Evolutionary conservation across 2,329 filamentous ascomycete genomes (phyloP).

Genomic region (Trematosphaeria pertusa): DNA sequence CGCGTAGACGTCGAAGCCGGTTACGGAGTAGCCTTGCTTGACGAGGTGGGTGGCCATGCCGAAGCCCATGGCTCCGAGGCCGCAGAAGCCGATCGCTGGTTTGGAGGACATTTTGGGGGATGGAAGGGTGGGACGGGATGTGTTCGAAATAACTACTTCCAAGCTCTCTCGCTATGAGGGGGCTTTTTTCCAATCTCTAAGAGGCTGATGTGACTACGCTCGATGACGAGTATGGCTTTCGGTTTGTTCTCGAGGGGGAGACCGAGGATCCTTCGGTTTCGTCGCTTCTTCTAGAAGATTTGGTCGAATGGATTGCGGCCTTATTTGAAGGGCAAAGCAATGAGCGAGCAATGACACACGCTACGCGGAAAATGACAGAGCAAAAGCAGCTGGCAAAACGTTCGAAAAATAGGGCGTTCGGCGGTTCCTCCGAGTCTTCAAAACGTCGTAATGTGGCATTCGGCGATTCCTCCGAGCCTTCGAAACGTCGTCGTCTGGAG

Average conservation of each 20-base stretch:
- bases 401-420: background rate
- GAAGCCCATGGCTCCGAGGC: conserved; percentile 82
- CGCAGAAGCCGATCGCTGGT: conserved; percentile 69
- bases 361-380: too few species aligned
- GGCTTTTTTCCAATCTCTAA: background rate
- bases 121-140: background rate
- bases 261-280: background rate
- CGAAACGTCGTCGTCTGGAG: background rate
- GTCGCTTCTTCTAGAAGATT: too few species aligned
- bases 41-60: conserved; percentile 80
- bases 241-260: too few species aligned
- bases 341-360: too few species aligned
- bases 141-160: too few species aligned
- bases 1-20: conserved; percentile 74
- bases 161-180: too few species aligned
- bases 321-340: too few species aligned
- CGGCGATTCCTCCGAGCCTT: background rate
- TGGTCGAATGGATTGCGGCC: too few species aligned
- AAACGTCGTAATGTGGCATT: background rate
- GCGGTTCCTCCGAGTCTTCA: background rate
- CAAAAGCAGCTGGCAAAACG: too few species aligned
- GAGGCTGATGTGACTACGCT: background rate
- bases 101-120: conserved; percentile 42
- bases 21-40: conserved; percentile 70
- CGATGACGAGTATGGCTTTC: background rate